Base-by-base conservation (phyloP, 2,329 filamentous ascomycete species). In the Arthrinium puccinioides region DNA sequence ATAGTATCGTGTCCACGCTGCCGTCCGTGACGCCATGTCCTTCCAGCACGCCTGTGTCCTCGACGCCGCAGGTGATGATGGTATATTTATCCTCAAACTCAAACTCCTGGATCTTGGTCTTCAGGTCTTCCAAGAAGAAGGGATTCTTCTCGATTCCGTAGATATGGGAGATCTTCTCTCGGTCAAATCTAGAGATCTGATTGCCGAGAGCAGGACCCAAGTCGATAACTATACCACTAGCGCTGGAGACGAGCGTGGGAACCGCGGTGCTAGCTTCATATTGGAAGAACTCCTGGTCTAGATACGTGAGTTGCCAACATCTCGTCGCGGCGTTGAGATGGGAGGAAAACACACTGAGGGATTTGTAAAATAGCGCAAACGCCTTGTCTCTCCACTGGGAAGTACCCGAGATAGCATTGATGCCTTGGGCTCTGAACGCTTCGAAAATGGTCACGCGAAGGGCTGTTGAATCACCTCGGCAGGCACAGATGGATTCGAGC, bases 71-170 rank as follows among this genome's bases (percentile, higher is more conserved):
- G 14, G 16, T 18, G 14, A 18, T 9, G 2, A 21, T 5, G 6
- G 13, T 9, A 5, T n/a, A 37, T n/a, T 32, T 31, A 6, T 24
- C 27, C 19, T 8, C 14, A n/a, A 37, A 4, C 9, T 10, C 14
- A 13, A 6, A 24, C 7, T 31, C 13, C 13, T 8, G 11, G 4
- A 28, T 7, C 27, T 23, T 31, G 14, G 3, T 14, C n/a, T 31
- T 10, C 11, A 37, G 21, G 3, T 32, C 35, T 3, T 9, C 3
- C 3, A 37, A 8, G 19, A 37, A 24, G 20, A 23, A 31, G 3
- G 16, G 7, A n/a, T 31, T 31, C 13, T n/a, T n/a, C 5, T 37
- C 35, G 9, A 37, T 21, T 4, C 35, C 35, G 13, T 37, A 37
- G 11, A 37, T 15, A 9, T 31, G 35, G 4, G 10, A 13, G n/a